These are phyloP conservation scores for Populus hybrid DNA, from an alignment of 441 rosid genomes.

Conservation along the genomic window DNA sequence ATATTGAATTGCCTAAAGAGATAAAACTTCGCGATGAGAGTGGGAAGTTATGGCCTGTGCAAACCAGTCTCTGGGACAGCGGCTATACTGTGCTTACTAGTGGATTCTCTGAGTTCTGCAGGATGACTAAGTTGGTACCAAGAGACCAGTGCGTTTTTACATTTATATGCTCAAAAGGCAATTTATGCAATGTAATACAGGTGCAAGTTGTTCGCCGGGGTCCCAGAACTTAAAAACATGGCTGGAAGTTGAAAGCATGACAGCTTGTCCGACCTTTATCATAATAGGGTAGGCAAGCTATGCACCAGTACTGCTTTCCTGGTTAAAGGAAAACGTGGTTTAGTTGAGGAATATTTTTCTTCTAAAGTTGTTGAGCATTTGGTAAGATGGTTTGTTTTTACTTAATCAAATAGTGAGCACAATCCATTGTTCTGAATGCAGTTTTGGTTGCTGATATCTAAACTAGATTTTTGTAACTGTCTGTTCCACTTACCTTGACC, in stretches of 20 bases:
- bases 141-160: conserved; percentile 22
- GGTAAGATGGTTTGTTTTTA: not conserved
- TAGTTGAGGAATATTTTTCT: not conserved
- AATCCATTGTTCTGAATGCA: too few species aligned
- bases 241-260: not conserved
- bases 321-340: not conserved
- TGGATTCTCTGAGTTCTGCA: conserved; percentile 26
- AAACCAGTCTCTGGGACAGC: not conserved
- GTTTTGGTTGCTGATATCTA: not conserved
- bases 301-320: not conserved
- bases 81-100: not conserved
- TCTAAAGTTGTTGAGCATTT: not conserved
- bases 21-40: conserved; percentile 23
- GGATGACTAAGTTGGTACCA: conserved; percentile 8
- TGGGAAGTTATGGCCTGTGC: conserved; percentile 36
- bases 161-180: conserved; percentile 21
- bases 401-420: not conserved
- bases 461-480: too few species aligned
- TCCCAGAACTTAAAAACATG: not conserved
- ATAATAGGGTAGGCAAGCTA: not conserved
- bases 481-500: not conserved
- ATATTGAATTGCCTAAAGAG: conserved; percentile 9
- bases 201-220: conserved; percentile 7
- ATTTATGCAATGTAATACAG: conserved; percentile 15
- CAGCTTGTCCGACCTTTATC: not conserved